Percentiles rank a stretch among this genome's conserved stretches.
Conservation (phyloP, 2,329 filamentous ascomycete species). For the Scopulariopsis brevicaulis region DNA sequence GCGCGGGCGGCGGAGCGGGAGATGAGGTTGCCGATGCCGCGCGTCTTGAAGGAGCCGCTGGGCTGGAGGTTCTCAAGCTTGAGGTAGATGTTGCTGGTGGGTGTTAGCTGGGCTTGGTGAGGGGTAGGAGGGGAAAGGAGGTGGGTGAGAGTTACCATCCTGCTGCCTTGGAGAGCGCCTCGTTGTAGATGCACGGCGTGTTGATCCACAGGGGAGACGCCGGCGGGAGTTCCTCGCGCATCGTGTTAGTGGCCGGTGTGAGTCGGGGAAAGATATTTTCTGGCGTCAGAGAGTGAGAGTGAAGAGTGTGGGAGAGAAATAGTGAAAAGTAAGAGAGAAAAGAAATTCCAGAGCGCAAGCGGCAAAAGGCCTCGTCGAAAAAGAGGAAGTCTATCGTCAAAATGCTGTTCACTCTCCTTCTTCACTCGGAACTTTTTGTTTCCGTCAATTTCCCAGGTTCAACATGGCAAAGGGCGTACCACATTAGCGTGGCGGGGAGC, state of each 20-base stretch:
- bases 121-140: not conserved
- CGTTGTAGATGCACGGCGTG: conserved; percentile 60
- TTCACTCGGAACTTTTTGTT: too few species aligned
- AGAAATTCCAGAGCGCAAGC: too few species aligned
- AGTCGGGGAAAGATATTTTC: not conserved
- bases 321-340: too few species aligned
- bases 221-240: conserved; percentile 28
- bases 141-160: conserved; percentile 47
- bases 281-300: too few species aligned
- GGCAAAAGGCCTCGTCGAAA: too few species aligned
- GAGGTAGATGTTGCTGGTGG: conserved; percentile 57
- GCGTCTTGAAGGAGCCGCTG: conserved; percentile 74
- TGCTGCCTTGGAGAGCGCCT: conserved; percentile 53
- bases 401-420: too few species aligned
- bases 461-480: too few species aligned
- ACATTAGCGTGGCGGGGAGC: too few species aligned
- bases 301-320: too few species aligned
- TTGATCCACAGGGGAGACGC: conserved; percentile 50
- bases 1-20: not conserved
- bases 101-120: not conserved
- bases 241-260: conserved; percentile 1
- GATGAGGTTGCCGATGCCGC: conserved; percentile 62
- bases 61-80: conserved; percentile 78
- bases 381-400: too few species aligned
- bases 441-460: too few species aligned